phyloP scores from a whole-genome alignment of 371 early-diverging fungal genomes.

The Mucor indicus region DNA sequence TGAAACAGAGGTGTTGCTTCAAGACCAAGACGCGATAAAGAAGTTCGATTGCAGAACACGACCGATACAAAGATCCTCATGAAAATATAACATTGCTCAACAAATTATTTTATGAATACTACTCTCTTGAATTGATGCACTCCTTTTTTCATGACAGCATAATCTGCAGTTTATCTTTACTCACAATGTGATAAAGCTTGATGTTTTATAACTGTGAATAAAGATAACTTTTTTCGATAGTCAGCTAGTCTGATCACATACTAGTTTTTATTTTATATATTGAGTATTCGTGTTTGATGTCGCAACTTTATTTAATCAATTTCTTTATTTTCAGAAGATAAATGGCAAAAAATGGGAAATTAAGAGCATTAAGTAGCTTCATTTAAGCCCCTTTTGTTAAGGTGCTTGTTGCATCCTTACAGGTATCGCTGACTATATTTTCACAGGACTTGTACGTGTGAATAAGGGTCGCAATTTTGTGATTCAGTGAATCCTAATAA shows the following conservation, averaged over 20 bases:
- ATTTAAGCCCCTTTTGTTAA: neutral
- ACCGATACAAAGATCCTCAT: conserved; percentile 12
- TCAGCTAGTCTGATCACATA: conserved; percentile 12
- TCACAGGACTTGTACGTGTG: conserved; percentile 1
- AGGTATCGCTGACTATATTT: conserved; percentile 2
- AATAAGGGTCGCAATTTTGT: too few relatives aligned
- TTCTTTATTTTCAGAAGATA: conserved; percentile 3
- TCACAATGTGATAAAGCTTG: conserved; percentile 17
- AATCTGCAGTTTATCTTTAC: conserved; percentile 10
- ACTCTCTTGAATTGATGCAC: conserved; percentile 5
- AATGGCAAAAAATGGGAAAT: conserved; percentile 2
- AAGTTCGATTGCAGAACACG: conserved; percentile 18
- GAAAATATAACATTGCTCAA: conserved; percentile 1
- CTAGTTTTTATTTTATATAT: conserved; percentile 3
- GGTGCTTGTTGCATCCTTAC: conserved; percentile 1
- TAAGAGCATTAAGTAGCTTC: neutral
- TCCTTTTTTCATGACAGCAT: conserved; percentile 11
- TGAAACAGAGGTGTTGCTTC: conserved; percentile 14
- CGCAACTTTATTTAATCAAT: too few relatives aligned
- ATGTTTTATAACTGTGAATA: conserved; percentile 13
- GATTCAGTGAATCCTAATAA: too few relatives aligned
- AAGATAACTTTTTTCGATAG: conserved; percentile 12
- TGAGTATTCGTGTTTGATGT: conserved; percentile 2
- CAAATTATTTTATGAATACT: conserved; percentile 1
- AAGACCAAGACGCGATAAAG: conserved; percentile 10